Conservation (phyloP, 2,329 filamentous ascomycete genomes). For the Thielaviopsis musarum region DNA sequence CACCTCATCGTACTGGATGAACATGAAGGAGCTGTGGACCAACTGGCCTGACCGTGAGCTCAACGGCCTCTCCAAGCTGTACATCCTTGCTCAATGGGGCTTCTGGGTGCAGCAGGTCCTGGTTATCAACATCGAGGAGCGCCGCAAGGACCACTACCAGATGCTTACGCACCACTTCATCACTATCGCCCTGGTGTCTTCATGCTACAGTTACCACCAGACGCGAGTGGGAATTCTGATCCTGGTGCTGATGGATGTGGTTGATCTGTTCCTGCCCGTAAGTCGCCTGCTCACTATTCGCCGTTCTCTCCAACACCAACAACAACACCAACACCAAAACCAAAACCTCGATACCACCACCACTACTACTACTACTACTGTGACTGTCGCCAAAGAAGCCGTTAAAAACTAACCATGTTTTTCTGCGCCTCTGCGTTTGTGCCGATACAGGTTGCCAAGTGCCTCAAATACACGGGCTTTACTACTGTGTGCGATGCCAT, state of each 20-base stretch:
- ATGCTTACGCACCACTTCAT: constrained; percentile 94
- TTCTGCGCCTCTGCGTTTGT: not conserved
- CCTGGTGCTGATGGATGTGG: constrained; percentile 81
- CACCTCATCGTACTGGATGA: constrained; percentile 61
- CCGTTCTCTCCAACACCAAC: not conserved
- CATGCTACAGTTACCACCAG: constrained; percentile 74
- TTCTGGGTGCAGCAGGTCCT: constrained; percentile 93
- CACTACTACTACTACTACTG: not conserved
- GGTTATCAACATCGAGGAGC: constrained; percentile 86
- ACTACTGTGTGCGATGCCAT: constrained; percentile 60
- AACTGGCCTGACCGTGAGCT: constrained; percentile 70
- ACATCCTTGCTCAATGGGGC: constrained; percentile 75
- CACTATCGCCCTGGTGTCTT: constrained; percentile 63
- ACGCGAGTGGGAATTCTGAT: constrained; percentile 81
- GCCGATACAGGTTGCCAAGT: constrained; percentile 59
- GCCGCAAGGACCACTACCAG: constrained; percentile 85
- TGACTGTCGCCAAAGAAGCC: not conserved
- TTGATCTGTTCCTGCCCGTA: constrained; percentile 77
- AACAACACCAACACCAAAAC: not conserved
- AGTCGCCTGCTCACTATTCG: constrained; percentile 17
- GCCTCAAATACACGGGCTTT: constrained; percentile 76
- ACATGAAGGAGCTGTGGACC: constrained; percentile 64
- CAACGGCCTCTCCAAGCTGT: constrained; percentile 61
- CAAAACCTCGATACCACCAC: not conserved
- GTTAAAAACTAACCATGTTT: constrained; percentile 10